These are phyloP conservation scores for Nakazawaea laoshanensis DNA, from an alignment of 805 yeast genomes.

Conservation along the genomic window DNA sequence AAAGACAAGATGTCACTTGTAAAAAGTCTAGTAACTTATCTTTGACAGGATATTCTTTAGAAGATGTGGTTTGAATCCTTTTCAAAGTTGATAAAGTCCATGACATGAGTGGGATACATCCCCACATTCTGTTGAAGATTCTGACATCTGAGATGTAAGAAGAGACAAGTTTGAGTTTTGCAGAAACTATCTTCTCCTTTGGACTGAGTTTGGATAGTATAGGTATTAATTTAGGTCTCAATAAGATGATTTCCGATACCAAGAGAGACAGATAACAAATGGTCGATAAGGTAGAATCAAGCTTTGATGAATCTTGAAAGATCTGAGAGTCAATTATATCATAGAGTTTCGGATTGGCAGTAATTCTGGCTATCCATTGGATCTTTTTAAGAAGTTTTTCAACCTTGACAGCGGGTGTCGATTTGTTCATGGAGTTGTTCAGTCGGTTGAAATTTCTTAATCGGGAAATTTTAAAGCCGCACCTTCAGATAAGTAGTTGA, in stretches of 20 bases:
- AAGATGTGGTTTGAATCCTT: constrained; percentile 5
- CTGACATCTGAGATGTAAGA: constrained; percentile 25
- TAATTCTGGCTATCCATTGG: constrained; percentile 12
- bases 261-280: constrained; percentile 23
- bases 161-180: constrained; percentile 18
- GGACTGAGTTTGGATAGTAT: background rate
- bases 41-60: constrained; percentile 8
- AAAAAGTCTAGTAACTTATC: constrained; percentile 18
- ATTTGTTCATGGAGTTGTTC: too few species aligned
- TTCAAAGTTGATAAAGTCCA: constrained; percentile 14
- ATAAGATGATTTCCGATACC: constrained; percentile 17
- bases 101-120: constrained; percentile 19
- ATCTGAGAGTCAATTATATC: constrained; percentile 16
- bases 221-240: constrained; percentile 13
- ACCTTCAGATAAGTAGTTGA: too few species aligned
- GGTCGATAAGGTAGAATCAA: constrained; percentile 24
- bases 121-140: constrained; percentile 28
- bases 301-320: constrained; percentile 17
- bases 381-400: background rate
- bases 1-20: constrained; percentile 18
- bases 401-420: background rate
- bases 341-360: constrained; percentile 19
- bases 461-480: too few species aligned
- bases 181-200: constrained; percentile 6
- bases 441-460: too few species aligned